A percentile compares a stretch with the other conserved stretches of the same genome.
phyloP scores from a whole-genome alignment of 2,329 filamentous ascomycete species.

The Sporothrix curviconia region DNA sequence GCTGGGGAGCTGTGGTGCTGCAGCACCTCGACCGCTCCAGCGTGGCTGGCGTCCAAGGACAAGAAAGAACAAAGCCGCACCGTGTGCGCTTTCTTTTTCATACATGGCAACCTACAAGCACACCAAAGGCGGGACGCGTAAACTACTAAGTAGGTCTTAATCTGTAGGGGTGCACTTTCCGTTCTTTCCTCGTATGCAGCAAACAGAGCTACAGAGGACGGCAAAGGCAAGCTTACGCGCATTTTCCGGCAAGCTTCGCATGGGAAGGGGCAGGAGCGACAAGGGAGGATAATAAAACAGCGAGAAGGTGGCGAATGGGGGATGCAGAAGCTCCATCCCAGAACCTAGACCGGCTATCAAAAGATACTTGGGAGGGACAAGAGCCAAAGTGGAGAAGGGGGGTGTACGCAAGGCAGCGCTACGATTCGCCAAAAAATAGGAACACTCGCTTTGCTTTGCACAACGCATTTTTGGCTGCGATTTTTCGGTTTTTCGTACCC shows the following conservation, averaged over 20 bases:
- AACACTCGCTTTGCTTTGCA: too few species aligned
- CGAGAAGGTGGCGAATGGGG: not conserved
- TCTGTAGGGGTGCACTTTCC: not conserved
- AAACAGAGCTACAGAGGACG: not conserved
- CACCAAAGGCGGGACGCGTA: not conserved
- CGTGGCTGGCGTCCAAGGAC: not conserved
- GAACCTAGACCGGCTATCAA: not conserved
- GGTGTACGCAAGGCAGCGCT: slow-evolving; percentile 5
- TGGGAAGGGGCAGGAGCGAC: not conserved
- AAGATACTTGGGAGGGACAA: not conserved
- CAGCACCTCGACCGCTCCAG: too few species aligned
- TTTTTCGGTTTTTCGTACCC: not conserved
- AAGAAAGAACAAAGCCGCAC: not conserved
- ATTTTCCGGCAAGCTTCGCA: not conserved
- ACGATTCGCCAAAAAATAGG: slow-evolving; percentile 14
- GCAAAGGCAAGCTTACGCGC: not conserved
- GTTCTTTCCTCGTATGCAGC: not conserved
- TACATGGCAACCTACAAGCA: not conserved
- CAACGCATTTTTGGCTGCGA: not conserved
- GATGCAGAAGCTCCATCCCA: not conserved
- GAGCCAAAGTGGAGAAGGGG: not conserved
- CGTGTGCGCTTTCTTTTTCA: not conserved
- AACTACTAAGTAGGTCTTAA: not conserved
- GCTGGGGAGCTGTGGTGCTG: too few species aligned
- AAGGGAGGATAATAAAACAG: not conserved